Conservation (phyloP, 2,329 filamentous ascomycete species). For the Pseudogymnoascus sp. region DNA sequence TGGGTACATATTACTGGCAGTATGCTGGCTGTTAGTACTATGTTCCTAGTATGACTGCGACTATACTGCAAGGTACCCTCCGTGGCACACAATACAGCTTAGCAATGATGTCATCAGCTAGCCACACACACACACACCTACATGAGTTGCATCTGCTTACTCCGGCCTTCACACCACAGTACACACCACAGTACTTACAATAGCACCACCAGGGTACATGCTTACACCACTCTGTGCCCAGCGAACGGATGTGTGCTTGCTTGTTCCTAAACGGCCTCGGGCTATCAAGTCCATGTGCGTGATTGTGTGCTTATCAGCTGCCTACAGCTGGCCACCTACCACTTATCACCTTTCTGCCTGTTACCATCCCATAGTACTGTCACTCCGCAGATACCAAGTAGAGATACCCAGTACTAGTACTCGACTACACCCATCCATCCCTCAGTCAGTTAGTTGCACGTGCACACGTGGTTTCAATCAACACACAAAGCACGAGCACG, state of each 20-base stretch:
- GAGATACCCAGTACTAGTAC: too few relatives aligned
- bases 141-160: not conserved
- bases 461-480: not conserved
- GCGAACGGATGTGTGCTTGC: not conserved
- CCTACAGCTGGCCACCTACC: too few relatives aligned
- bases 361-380: not conserved
- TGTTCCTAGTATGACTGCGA: too few relatives aligned
- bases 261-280: not conserved
- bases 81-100: not conserved
- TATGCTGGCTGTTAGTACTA: too few relatives aligned
- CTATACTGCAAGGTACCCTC: slow-evolving; percentile 1
- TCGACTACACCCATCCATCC: too few relatives aligned
- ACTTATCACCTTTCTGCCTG: too few relatives aligned
- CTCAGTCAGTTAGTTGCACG: not conserved
- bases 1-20: not conserved
- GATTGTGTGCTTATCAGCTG: not conserved
- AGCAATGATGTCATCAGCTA: not conserved
- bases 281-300: not conserved
- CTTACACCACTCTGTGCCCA: not conserved
- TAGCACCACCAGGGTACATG: too few relatives aligned
- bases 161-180: not conserved
- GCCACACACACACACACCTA: not conserved
- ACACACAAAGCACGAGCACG: not conserved
- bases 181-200: not conserved
- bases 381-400: not conserved